Conservation (phyloP, 345 rosid species). For the Bruguiera sexangula region DNA sequence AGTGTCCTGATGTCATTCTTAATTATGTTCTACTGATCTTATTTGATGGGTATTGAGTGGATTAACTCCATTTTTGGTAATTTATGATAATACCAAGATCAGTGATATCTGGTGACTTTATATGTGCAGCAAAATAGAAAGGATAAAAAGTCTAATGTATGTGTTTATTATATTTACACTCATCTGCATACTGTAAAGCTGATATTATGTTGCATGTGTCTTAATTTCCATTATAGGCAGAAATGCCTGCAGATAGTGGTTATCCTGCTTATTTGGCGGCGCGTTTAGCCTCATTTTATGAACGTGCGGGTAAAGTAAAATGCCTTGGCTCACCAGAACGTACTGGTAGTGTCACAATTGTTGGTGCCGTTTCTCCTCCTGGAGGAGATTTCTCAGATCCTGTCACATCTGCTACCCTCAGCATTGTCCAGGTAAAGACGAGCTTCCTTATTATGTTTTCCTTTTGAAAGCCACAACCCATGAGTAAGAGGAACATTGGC, state of each 20-base stretch:
- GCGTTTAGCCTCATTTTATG: constrained; percentile 96
- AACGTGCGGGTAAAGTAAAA: constrained; percentile 98
- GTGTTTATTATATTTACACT: neutral
- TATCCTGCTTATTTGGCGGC: constrained; percentile 99
- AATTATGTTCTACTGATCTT: too few species aligned
- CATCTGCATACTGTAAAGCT: neutral
- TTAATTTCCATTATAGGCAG: constrained; percentile 63
- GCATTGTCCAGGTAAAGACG: constrained; percentile 91
- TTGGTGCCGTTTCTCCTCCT: constrained; percentile 99
- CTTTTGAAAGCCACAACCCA: neutral
- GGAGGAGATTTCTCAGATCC: constrained; percentile 99
- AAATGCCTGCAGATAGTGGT: constrained; percentile 99
- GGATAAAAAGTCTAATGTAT: too few species aligned
- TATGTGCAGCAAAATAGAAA: too few species aligned
- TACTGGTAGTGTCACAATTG: constrained; percentile 97
- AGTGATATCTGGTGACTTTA: too few species aligned
- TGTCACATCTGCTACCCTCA: constrained; percentile 98
- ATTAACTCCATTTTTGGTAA: too few species aligned
- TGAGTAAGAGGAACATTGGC: too few species aligned
- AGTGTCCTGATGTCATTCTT: too few species aligned
- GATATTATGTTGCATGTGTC: neutral
- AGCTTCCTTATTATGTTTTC: constrained; percentile 5
- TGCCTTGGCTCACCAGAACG: constrained; percentile 99
- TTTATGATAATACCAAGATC: too few species aligned
- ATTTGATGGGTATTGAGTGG: too few species aligned